Conservation (phyloP, 1,139 yeast genomes). For the Taphrina confusa region DNA sequence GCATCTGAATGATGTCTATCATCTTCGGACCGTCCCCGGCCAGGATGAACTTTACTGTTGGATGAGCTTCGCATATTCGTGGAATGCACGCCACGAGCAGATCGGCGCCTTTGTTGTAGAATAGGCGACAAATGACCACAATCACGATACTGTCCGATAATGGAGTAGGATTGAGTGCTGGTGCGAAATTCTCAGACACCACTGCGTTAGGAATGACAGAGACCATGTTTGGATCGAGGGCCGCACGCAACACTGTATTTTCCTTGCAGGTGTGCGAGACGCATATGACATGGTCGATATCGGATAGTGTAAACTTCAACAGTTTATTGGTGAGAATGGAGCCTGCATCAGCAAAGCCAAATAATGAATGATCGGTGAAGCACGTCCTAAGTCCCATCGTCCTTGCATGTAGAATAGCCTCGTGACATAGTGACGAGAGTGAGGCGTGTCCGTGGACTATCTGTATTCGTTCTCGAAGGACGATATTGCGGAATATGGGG, state of each 20-base stretch:
- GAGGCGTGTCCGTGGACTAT: constrained; percentile 96
- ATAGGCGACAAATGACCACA: constrained; percentile 85
- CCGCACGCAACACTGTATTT: constrained; percentile 85
- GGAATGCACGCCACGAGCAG: constrained; percentile 84
- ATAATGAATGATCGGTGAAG: constrained; percentile 91
- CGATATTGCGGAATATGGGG: constrained; percentile 80
- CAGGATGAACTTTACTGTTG: constrained; percentile 71
- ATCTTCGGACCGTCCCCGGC: constrained; percentile 99
- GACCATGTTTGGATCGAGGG: constrained; percentile 72
- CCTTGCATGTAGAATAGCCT: constrained; percentile 83
- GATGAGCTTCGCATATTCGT: constrained; percentile 64
- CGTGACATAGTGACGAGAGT: constrained; percentile 80
- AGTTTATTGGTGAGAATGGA: constrained; percentile 84
- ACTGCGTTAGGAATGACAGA: constrained; percentile 97
- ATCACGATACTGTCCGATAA: constrained; percentile 59
- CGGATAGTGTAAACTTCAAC: constrained; percentile 78
- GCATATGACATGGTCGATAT: constrained; percentile 88
- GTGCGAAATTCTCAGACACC: constrained; percentile 75
- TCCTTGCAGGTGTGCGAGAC: constrained; percentile 94
- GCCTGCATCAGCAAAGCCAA: constrained; percentile 87
- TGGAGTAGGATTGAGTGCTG: constrained; percentile 47
- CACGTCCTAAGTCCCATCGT: constrained; percentile 92
- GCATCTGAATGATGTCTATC: constrained; percentile 90
- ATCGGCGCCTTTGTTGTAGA: constrained; percentile 97
- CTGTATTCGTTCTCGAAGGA: constrained; percentile 79